Percentiles rank a stretch among this genome's conserved stretches.
These are phyloP conservation scores for Trichosporon asahii DNA, from an alignment of 1,284 basidiomycete species.

Conservation along the genomic window DNA sequence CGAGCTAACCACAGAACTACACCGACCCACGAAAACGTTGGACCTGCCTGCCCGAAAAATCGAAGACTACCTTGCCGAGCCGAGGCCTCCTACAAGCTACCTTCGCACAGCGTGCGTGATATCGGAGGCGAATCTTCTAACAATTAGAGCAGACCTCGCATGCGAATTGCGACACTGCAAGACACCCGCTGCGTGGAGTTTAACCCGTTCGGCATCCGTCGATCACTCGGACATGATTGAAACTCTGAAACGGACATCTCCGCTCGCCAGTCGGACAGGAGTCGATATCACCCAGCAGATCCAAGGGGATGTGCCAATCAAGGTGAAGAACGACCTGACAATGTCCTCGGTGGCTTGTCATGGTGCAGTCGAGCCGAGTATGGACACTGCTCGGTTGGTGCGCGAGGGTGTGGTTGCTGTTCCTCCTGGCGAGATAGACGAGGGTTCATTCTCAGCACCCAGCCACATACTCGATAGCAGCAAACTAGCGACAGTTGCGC, in stretches of 20 bases:
- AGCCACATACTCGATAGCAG: not conserved
- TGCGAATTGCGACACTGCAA: too few species aligned
- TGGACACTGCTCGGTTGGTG: not conserved
- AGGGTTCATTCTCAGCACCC: too few species aligned
- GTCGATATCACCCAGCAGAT: not conserved
- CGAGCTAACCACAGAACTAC: not conserved
- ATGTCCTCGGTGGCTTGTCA: not conserved
- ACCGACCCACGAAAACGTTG: too few species aligned
- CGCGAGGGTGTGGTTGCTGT: not conserved
- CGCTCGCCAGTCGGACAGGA: not conserved
- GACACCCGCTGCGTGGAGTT: too few species aligned
- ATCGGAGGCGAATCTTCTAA: not conserved
- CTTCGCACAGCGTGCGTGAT: not conserved
- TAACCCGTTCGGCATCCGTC: too few species aligned
- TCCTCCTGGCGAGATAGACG: not conserved
- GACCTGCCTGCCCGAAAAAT: too few species aligned
- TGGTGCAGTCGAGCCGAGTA: not conserved
- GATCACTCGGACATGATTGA: too few species aligned
- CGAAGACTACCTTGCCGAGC: not conserved
- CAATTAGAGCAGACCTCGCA: not conserved
- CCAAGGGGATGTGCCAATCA: not conserved
- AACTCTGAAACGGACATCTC: not conserved
- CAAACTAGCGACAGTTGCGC: not conserved
- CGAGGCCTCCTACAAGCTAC: not conserved
- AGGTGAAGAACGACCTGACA: not conserved